These are phyloP conservation scores for Heterobasidion irregulare DNA, from an alignment of 1,284 basidiomycete genomes.

Conservation along the genomic window DNA sequence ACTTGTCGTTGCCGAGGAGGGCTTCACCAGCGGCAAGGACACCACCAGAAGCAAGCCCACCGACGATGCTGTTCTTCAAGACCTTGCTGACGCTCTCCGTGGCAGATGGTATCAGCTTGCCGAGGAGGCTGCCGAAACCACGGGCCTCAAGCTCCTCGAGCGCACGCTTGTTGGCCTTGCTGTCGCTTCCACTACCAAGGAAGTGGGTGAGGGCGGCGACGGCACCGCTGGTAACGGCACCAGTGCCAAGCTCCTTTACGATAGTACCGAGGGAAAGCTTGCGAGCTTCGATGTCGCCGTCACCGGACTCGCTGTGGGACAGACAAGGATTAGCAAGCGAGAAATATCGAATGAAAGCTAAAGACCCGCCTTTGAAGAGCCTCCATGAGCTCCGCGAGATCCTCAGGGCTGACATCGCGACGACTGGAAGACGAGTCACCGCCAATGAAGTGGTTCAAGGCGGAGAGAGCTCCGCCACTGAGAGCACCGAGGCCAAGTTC, in stretches of 20 bases:
- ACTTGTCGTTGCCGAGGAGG: background rate
- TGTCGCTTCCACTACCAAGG: background rate
- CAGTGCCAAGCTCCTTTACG: background rate
- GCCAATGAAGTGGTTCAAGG: background rate
- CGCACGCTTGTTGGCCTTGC: background rate
- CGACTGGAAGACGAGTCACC: background rate
- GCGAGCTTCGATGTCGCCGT: background rate
- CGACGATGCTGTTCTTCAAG: background rate
- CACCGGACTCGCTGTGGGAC: background rate
- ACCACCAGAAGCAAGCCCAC: background rate
- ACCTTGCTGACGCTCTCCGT: background rate
- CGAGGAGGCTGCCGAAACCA: background rate
- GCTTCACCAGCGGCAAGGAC: background rate
- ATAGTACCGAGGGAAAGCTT: background rate
- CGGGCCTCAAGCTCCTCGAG: background rate
- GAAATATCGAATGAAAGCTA: background rate
- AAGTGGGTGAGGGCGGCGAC: background rate
- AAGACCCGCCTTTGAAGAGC: background rate
- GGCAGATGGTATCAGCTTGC: background rate
- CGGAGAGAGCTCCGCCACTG: background rate
- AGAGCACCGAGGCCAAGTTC: background rate
- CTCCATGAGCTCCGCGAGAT: background rate
- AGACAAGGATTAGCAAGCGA: background rate
- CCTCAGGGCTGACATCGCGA: background rate
- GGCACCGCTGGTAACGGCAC: background rate